These are phyloP conservation scores for Leccinum longicurvipes DNA, from an alignment of 768 basidiomycete genomes.

Conservation along the genomic window DNA sequence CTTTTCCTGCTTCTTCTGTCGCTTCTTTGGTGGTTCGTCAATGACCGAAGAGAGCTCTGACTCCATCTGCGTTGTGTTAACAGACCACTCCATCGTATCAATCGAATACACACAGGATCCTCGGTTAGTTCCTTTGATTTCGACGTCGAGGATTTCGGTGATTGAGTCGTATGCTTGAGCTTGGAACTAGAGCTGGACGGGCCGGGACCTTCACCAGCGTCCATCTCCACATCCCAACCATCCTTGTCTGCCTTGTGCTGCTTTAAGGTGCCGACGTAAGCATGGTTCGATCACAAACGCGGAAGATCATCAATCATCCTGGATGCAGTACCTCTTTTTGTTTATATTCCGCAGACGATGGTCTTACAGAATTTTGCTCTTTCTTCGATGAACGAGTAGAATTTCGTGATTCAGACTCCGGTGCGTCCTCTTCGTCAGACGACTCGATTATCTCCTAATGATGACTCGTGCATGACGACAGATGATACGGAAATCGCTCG, in stretches of 20 bases:
- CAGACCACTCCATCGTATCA: neutral
- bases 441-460: slow-evolving; percentile 27
- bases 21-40: slow-evolving; percentile 54
- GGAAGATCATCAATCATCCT: neutral
- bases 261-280: neutral
- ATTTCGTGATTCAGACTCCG: slow-evolving; percentile 2
- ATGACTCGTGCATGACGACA: neutral
- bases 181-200: slow-evolving; percentile 12
- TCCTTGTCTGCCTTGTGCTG: slow-evolving; percentile 1
- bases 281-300: neutral
- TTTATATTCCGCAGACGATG: slow-evolving; percentile 10
- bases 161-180: neutral
- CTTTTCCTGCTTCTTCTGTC: slow-evolving; percentile 39
- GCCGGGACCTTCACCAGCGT: slow-evolving; percentile 1
- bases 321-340: slow-evolving; percentile 8
- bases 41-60: slow-evolving; percentile 59
- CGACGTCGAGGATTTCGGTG: slow-evolving; percentile 1
- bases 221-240: slow-evolving; percentile 12
- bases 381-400: slow-evolving; percentile 9
- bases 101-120: slow-evolving; percentile 20
- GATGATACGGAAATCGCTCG: neutral
- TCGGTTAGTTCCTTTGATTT: slow-evolving; percentile 4
- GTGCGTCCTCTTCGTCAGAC: slow-evolving; percentile 24
- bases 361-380: neutral
- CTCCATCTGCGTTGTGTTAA: slow-evolving; percentile 17